A percentile compares a stretch with the other conserved stretches of the same genome.
These are phyloP conservation scores for Chenopodium suecicum DNA, from an alignment of 148 eudicot genomes.

Conservation along the genomic window DNA sequence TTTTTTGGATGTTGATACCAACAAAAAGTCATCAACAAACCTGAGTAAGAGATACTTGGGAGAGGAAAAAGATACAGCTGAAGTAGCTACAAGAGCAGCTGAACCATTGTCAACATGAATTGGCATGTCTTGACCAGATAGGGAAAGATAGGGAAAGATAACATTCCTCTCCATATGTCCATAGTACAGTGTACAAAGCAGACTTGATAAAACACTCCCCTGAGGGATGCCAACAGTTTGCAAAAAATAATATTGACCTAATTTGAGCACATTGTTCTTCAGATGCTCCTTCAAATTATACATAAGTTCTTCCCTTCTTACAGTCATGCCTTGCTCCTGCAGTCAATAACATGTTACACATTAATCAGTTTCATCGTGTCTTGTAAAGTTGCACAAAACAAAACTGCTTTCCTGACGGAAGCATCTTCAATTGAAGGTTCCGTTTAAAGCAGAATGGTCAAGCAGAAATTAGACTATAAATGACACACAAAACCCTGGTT, in stretches of 20 bases:
- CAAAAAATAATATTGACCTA: constrained; percentile 48
- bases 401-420: not conserved
- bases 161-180: constrained; percentile 69
- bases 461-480: too few species aligned
- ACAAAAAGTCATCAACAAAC: constrained; percentile 81
- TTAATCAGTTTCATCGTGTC: not conserved
- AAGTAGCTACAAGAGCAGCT: constrained; percentile 16
- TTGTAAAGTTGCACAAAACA: not conserved
- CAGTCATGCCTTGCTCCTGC: constrained; percentile 55
- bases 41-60: constrained; percentile 59
- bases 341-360: constrained; percentile 7
- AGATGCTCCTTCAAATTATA: constrained; percentile 61
- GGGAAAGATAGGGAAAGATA: constrained; percentile 57
- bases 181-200: constrained; percentile 80
- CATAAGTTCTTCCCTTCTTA: constrained; percentile 45
- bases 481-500: not conserved
- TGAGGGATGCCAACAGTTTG: constrained; percentile 93
- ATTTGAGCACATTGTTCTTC: constrained; percentile 58
- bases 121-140: constrained; percentile 23
- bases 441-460: too few species aligned
- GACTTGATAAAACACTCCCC: constrained; percentile 80
- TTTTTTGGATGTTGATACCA: constrained; percentile 71
- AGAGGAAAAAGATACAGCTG: constrained; percentile 13
- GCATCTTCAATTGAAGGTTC: not conserved
- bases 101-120: constrained; percentile 15